Conservation (phyloP, 179 eudicot genomes). For the Camellia oleifera region DNA sequence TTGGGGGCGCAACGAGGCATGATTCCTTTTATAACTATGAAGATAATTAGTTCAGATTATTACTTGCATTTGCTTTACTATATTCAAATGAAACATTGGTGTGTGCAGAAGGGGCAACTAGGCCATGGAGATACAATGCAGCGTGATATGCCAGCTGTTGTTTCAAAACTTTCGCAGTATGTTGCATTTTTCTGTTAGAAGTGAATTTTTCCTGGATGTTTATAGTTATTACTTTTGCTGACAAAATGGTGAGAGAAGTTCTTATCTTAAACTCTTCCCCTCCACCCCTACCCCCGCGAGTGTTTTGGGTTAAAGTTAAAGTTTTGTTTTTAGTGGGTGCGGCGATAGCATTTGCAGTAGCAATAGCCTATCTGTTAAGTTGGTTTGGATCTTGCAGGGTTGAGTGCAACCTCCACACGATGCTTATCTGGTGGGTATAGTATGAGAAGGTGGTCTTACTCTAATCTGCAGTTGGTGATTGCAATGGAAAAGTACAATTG, state of each 20-base stretch:
- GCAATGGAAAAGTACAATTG: background rate
- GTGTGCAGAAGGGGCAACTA: constrained; percentile 79
- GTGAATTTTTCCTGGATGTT: background rate
- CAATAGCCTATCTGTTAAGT: background rate
- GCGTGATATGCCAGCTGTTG: constrained; percentile 87
- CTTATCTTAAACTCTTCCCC: background rate
- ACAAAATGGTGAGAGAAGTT: background rate
- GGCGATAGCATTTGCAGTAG: background rate
- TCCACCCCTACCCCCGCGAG: too few relatives aligned
- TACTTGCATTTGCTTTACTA: background rate
- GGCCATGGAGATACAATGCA: constrained; percentile 88
- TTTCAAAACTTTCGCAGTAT: constrained; percentile 75
- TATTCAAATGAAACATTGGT: background rate
- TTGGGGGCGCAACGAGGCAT: constrained; percentile 50
- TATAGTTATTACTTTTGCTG: background rate
- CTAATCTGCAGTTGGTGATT: background rate
- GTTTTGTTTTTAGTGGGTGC: background rate
- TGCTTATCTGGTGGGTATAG: too few relatives aligned
- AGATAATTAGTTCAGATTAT: background rate
- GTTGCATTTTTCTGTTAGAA: constrained; percentile 12
- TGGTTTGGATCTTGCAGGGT: background rate
- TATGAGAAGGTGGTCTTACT: background rate
- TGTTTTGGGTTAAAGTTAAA: background rate
- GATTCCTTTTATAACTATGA: constrained; percentile 12
- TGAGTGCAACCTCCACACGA: too few relatives aligned